A percentile compares a stretch with the other conserved stretches of the same genome.
phyloP scores from a whole-genome alignment of 352 stramenopile species.

The Plasmopara viticola region DNA sequence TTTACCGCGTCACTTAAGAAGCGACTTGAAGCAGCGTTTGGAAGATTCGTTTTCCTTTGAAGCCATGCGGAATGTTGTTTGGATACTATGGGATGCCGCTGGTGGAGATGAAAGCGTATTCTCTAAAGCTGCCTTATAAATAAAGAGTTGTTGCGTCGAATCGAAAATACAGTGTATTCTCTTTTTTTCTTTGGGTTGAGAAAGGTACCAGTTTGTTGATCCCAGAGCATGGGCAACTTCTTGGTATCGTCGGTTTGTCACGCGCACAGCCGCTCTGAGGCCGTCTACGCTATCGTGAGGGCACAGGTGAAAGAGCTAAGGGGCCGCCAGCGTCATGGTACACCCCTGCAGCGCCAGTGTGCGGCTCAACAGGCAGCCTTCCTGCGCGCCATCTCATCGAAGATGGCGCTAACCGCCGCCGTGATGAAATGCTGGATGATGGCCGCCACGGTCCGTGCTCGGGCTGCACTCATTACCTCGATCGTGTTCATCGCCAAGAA shows the following conservation, averaged over 20 bases:
- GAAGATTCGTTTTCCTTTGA: too few relatives aligned
- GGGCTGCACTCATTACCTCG: conserved; percentile 18
- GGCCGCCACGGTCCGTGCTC: conserved; percentile 17
- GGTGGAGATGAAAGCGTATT: too few relatives aligned
- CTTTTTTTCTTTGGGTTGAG: neutral
- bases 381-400: conserved; percentile 16
- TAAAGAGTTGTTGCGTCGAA: too few relatives aligned
- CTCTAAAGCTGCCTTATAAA: too few relatives aligned
- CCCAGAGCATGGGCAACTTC: conserved; percentile 24
- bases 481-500: conserved; percentile 31
- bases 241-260: conserved; percentile 25
- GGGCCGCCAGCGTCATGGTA: conserved; percentile 9
- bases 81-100: too few relatives aligned
- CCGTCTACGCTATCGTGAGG: conserved; percentile 20
- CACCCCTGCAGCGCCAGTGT: conserved; percentile 21
- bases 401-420: conserved; percentile 18
- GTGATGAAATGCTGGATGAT: conserved; percentile 20
- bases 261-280: conserved; percentile 24
- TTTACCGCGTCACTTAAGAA: too few relatives aligned
- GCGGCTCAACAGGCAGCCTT: conserved; percentile 26
- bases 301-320: conserved; percentile 16
- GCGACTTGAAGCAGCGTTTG: too few relatives aligned
- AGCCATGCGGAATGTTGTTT: too few relatives aligned
- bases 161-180: too few relatives aligned
- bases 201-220: conserved; percentile 2